Percentiles rank a stretch among this genome's conserved stretches.
Conservation (phyloP, 139 green algal genomes). For the Yamagishiella unicocca region DNA sequence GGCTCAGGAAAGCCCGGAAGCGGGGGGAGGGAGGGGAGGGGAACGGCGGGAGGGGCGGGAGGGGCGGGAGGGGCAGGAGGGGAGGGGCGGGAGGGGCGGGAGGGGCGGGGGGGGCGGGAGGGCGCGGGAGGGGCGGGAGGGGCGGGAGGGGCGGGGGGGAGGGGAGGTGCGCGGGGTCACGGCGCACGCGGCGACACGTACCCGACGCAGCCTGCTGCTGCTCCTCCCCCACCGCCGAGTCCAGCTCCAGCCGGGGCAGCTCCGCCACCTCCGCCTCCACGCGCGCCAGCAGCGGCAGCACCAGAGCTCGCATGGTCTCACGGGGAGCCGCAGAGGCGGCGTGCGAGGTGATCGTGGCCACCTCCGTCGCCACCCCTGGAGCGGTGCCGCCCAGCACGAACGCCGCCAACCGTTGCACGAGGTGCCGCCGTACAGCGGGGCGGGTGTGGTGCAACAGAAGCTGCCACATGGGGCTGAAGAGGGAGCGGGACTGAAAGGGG, state of each 20-base stretch:
- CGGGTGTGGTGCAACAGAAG: slow-evolving; percentile 61
- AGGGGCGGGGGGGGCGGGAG: not conserved
- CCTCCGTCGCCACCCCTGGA: slow-evolving; percentile 45
- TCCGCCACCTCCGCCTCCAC: slow-evolving; percentile 53
- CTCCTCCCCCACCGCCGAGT: slow-evolving; percentile 20
- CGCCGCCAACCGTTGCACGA: slow-evolving; percentile 67
- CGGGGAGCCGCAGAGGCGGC: not conserved
- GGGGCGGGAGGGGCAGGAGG: not conserved
- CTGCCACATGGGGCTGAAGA: slow-evolving; percentile 44
- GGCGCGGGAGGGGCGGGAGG: not conserved
- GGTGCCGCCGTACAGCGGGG: slow-evolving; percentile 51
- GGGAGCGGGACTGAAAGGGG: not conserved
- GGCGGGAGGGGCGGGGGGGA: not conserved
- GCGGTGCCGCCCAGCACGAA: slow-evolving; percentile 72
- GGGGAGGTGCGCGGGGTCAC: not conserved
- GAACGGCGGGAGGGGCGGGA: not conserved
- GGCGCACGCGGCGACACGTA: not conserved
- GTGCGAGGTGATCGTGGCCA: not conserved
- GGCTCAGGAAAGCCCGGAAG: no score
- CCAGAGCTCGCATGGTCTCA: not conserved
- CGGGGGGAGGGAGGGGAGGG: not conserved
- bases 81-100: not conserved
- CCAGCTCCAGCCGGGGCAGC: slow-evolving; percentile 17
- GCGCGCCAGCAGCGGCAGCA: slow-evolving; percentile 40
- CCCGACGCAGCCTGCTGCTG: not conserved